Evolutionary conservation across 176 grass and related monocot genomes (phyloP), one percentile per base, ranked within the genome.

Genomic region (Elymus sibiricus): DNA sequence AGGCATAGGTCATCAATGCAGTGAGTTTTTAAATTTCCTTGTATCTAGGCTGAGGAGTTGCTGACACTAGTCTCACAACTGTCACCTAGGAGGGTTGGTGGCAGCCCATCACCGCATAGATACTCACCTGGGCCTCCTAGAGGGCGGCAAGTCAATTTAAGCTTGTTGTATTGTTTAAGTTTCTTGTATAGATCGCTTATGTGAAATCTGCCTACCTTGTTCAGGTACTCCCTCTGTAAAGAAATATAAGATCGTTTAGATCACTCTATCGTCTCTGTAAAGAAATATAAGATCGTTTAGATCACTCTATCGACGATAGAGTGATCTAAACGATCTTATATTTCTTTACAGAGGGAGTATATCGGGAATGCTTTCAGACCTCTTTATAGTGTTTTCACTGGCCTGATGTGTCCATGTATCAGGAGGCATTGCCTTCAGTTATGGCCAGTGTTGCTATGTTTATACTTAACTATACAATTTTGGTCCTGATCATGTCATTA

Each of bases 61-160:
- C 59, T 92, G 63, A 86, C 31, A 11, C 17, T 70, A 25, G 70
- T 84, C 49, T 84, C 15, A 27, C 56, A 64, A 86, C 67, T 70
- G 63, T 95, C 95, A 87, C 93, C 91, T 83, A 95, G 95, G 88
- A 94, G 96, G 77, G 83, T 83, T 26, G 88, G 95, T 86, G 89
- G 95, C 34, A 93, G 91, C 24, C 95, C 88, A 83, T 63, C 92
- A 85, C 69, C 92, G 0, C 89, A 83, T 29, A 95, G 91, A 49
- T 90, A 90, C 73, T 95, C 96, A 15, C 96, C 96, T 79, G 60
- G 86, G 58, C 89, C 94, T 84, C 92, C 69, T 79, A 94, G 96
- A 82, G 69, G 96, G 58, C 83, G 93, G 96, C 95, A 74, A 88
- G 91, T 92, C 60, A 88, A 16, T 90, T 77, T 47, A 9, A 73